Evolutionary conservation across 2,329 filamentous ascomycete species (phyloP), one percentile per base, ranked within the genome.

Genomic region (Microcyclosporella mali): DNA sequence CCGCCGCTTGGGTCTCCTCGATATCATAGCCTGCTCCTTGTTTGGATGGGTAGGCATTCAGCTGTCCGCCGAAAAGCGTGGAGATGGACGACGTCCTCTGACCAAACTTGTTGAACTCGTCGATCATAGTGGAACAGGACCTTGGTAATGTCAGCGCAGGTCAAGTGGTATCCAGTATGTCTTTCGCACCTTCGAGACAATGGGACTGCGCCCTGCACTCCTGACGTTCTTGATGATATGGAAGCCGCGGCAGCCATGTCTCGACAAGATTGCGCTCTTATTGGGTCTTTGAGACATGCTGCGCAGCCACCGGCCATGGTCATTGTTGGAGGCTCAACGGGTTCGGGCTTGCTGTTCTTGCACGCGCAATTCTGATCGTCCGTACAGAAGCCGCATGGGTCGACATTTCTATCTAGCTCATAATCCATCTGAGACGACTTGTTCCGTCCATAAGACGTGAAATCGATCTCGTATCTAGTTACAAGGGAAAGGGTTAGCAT

Each of bases 351-450:
- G 21, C 40, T 47, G 38, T 16, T 40, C 47, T 39, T 52, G 52
- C 56, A 60, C 11, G 49, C 49, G 40, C 57, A 61, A 41, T 56
- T 57, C 21, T 47, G 36, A 21, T 48, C 46, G 32, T 56, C 52
- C 11, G 49, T 56, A 38, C 59, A 61, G 49, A 61, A 61, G 33
- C 59, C 58, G 35, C 57, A 61, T n/a, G 41, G 44, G 35, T 55
- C 47, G 25, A 25, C 21, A 9, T 25, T 25, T 55, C 48, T 14
- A 45, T 41, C 17, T 40, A 41, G 42, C 51, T 19, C 44, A 30
- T 49, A 48, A 41, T 55, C 51, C 37, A 56, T 52, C 27, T 38
- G 46, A n/a, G 41, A 40, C 14, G 15, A 27, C 9, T 21, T 35
- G 18, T 28, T 29, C 6, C 46, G 48, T 12, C 51, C 48, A 8